Conservation (phyloP, 1,139 yeast species). For the Kodamaea arcana region DNA sequence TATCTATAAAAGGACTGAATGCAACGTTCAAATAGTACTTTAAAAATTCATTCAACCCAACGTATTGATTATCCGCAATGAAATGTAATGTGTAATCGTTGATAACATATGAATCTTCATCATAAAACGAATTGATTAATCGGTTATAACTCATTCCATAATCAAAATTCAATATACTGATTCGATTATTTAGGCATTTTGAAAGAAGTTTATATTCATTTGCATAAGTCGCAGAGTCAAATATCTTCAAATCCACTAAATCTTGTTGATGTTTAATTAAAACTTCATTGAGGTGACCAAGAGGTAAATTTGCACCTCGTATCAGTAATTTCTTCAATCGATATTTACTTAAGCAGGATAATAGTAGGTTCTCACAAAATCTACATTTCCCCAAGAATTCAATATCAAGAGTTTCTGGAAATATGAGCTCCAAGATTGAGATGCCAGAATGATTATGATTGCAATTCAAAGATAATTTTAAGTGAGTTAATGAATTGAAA, state of each 20-base stretch:
- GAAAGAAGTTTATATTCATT: conserved; percentile 10
- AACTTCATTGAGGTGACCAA: neutral
- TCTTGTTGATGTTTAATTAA: conserved; percentile 1
- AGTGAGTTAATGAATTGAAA: neutral
- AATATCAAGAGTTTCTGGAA: neutral
- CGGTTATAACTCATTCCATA: conserved; percentile 15
- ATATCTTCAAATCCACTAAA: conserved; percentile 1
- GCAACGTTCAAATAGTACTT: conserved; percentile 11
- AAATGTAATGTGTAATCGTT: conserved; percentile 14
- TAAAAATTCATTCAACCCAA: conserved; percentile 11
- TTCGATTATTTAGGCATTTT: conserved; percentile 12
- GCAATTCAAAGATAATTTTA: conserved; percentile 1
- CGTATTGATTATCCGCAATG: conserved; percentile 5
- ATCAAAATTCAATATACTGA: conserved; percentile 13
- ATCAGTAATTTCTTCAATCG: conserved; percentile 2
- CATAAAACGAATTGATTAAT: conserved; percentile 7
- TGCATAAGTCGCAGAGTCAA: conserved; percentile 5
- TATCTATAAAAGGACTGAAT: conserved; percentile 12
- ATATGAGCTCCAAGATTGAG: conserved; percentile 1
- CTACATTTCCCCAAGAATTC: neutral
- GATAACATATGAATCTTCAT: conserved; percentile 3
- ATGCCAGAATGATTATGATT: neutral
- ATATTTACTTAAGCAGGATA: neutral
- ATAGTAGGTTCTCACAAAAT: neutral
- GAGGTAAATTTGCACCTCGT: neutral